Evolutionary conservation across 2,329 filamentous ascomycete genomes (phyloP).

Genomic region (Xylariaceae sp.): DNA sequence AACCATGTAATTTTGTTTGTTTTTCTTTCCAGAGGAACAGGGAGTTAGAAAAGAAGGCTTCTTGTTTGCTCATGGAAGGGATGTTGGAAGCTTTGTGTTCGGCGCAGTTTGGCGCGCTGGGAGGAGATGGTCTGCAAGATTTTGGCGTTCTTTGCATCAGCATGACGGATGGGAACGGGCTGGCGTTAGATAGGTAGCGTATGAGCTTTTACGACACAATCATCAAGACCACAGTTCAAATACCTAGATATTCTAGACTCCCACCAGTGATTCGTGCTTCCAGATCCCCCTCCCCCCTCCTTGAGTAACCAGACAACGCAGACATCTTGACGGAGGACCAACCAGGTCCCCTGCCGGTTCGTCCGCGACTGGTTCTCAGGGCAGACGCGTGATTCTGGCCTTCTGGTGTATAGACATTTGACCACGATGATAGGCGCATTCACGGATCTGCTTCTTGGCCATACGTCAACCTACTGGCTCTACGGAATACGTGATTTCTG

Average conservation of each 20-base stretch:
- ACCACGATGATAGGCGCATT: too few relatives aligned
- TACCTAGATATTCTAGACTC: background rate
- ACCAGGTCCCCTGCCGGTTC: background rate
- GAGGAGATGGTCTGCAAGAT: background rate
- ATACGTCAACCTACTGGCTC: too few relatives aligned
- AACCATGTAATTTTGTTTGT: too few relatives aligned
- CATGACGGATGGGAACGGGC: background rate
- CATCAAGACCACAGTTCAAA: slow-evolving; percentile 21
- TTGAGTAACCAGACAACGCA: background rate
- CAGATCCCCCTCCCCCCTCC: background rate
- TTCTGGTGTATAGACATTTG: too few relatives aligned
- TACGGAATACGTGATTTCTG: too few relatives aligned
- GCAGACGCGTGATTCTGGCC: background rate
- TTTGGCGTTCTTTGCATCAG: slow-evolving; percentile 8
- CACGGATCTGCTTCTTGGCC: too few relatives aligned
- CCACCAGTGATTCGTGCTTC: background rate
- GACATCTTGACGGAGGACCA: background rate
- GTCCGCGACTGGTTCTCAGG: background rate
- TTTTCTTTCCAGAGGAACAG: too few relatives aligned
- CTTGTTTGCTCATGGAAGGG: background rate
- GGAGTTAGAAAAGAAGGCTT: too few relatives aligned
- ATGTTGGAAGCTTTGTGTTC: background rate
- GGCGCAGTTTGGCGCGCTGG: background rate
- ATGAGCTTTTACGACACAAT: slow-evolving; percentile 9
- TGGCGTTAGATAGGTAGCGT: slow-evolving; percentile 12